Base-by-base conservation (phyloP, 768 basidiomycete genomes). In the Guyanaporus albipodus region DNA sequence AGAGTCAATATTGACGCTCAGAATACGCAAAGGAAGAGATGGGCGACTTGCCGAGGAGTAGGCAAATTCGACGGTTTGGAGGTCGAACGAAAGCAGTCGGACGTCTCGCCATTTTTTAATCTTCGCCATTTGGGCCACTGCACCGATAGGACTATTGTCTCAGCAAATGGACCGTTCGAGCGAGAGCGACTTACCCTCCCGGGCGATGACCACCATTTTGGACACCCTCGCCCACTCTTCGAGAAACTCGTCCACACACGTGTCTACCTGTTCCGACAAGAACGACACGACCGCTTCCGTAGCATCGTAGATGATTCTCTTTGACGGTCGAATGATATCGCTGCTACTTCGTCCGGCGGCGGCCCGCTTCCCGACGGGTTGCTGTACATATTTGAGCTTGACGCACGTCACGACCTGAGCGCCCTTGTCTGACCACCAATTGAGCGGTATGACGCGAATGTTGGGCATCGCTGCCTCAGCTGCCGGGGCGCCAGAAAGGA, bases 171-270 rank as follows among this genome's bases (percentile, higher is more conserved):
- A 35, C 2, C 4, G 3, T 26, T 23, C 17, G 7, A 21, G 23
- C 14, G 22, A 38, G 17, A 23, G n/a, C 10, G 38, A n/a, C 73
- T 47, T 60, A 89, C 91, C 82, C 71, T 93, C 89, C 49, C 90
- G 80, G 11, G 91, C 92, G 45, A 95, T 91, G 22, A 93, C 88
- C 11, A 93, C 89, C 78, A 93, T 91, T 68, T 92, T 94, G 17
- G 89, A 90, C 24, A 95, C 87, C 36, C 87, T 74, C 32, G 89
- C 88, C 91, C 92, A 95, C 65, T 93, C 91, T 59, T 92, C 88
- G 54, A 90, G 68, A 62, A 96, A 93, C 56, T 91, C 86, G 49
- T 87, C 86, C 17, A 96, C 89, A 58, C 91, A 94, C 8, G 82
- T 83, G 54, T 91, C 80, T 53, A 94, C 85, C 58, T 92, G 79